Evolutionary conservation across 2,329 filamentous ascomycete species (phyloP).

Genomic region (Aureobasidium sp.): DNA sequence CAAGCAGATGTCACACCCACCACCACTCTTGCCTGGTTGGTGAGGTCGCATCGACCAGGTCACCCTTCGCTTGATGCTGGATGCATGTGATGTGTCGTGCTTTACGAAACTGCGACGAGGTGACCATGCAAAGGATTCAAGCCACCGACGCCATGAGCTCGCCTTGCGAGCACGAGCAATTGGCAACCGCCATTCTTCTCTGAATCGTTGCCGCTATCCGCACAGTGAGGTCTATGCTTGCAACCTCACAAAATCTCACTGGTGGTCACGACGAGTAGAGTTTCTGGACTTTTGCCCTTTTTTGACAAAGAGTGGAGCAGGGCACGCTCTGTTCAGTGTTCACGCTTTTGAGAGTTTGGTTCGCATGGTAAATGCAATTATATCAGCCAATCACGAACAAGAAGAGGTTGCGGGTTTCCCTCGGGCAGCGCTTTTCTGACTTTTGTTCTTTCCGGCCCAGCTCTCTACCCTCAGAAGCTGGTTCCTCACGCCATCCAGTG

Average conservation of each 20-base stretch:
- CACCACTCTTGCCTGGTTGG: not conserved
- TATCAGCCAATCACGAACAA: not conserved
- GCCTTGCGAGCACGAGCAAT: not conserved
- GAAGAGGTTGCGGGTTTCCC: not conserved
- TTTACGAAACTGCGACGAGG: not conserved
- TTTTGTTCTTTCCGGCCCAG: not conserved
- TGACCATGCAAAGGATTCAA: not conserved
- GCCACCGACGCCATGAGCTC: constrained; percentile 6
- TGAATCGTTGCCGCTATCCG: constrained; percentile 5
- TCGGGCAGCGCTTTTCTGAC: not conserved
- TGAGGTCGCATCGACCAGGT: not conserved
- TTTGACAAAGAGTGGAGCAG: not conserved
- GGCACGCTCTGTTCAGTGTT: not conserved
- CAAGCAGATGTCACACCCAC: not conserved
- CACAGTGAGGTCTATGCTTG: not conserved
- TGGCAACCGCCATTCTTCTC: not conserved
- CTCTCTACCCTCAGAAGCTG: not conserved
- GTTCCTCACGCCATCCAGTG: not conserved
- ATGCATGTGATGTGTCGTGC: constrained; percentile 7
- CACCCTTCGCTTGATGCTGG: not conserved
- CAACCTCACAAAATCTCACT: not conserved
- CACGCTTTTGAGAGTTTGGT: not conserved
- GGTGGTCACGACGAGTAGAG: not conserved
- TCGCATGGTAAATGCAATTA: not conserved
- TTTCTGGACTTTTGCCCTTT: not conserved